Percentiles rank a stretch among this genome's conserved stretches.
These are phyloP conservation scores for Odonthalia washingtoniensis DNA, from an alignment of 31 red algal genomes.

Conservation along the genomic window DNA sequence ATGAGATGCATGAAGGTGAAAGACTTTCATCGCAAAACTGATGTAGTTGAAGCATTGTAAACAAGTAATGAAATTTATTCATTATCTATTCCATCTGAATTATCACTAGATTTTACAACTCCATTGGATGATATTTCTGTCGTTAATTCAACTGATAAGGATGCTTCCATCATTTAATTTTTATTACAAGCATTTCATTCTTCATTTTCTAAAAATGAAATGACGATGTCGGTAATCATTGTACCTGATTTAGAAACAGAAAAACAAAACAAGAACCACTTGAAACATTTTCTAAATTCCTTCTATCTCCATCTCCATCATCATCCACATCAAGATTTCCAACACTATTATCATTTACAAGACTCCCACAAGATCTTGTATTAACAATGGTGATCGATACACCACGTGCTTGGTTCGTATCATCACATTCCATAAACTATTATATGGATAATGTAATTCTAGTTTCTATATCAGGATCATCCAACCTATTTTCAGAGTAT, in stretches of 20 bases:
- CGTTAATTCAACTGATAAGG: constrained; percentile 46
- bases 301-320: constrained; percentile 18
- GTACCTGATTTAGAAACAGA: constrained; percentile 4
- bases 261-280: constrained; percentile 30
- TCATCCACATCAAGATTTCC: constrained; percentile 27
- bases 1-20: neutral
- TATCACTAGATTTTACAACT: neutral
- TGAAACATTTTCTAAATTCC: constrained; percentile 58
- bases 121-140: constrained; percentile 52
- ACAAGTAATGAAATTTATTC: neutral
- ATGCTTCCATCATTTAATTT: constrained; percentile 38
- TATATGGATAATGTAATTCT: constrained; percentile 97
- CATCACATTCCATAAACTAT: constrained; percentile 65
- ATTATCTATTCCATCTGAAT: neutral
- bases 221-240: constrained; percentile 43
- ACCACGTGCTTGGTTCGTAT: constrained; percentile 88
- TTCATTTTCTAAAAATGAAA: constrained; percentile 39
- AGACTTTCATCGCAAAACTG: neutral
- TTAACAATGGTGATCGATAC: constrained; percentile 79
- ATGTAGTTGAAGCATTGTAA: neutral
- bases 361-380: constrained; percentile 67
- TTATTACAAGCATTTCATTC: constrained; percentile 51
- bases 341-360: constrained; percentile 29
- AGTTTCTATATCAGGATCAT: constrained; percentile 23
- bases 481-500: constrained; percentile 77